A percentile compares a stretch with the other conserved stretches of the same genome.
These are phyloP conservation scores for Lathyrus sativus DNA, from an alignment of 306 rosid genomes.

Conservation along the genomic window DNA sequence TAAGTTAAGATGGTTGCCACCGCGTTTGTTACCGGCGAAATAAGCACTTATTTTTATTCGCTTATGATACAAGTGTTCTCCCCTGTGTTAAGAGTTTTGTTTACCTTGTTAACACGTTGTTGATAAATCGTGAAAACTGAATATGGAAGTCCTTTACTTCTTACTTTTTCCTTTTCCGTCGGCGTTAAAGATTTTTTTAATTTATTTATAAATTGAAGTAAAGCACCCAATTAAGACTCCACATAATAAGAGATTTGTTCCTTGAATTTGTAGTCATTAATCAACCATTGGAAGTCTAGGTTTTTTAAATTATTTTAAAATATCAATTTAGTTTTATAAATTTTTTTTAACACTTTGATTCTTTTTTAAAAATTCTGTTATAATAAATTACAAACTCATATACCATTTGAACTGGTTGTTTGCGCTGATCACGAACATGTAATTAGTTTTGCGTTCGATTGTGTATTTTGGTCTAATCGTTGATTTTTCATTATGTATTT, in stretches of 20 bases:
- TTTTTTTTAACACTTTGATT: no score
- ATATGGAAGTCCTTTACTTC: slow-evolving; percentile 1
- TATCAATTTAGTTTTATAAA: no score
- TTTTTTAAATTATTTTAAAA: no score
- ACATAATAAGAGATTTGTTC: not conserved
- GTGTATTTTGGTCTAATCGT: no score
- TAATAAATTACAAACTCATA: no score
- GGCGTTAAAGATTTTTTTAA: not conserved
- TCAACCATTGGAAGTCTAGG: no score
- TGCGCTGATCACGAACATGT: no score
- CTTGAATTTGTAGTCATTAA: no score
- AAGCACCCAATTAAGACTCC: not conserved
- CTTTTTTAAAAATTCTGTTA: no score
- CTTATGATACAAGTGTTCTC: slow-evolving; percentile 5
- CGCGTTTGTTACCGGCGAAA: slow-evolving; percentile 32
- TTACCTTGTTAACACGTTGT: not conserved
- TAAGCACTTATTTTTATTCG: slow-evolving; percentile 4
- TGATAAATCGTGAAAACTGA: not conserved
- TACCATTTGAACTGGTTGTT: no score
- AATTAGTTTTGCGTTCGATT: no score
- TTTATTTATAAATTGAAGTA: not conserved
- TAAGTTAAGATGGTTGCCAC: slow-evolving; percentile 12
- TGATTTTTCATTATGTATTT: no score
- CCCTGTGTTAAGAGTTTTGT: not conserved
- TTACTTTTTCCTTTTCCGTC: not conserved